These are phyloP conservation scores for Magnaporthales sp. DNA, from an alignment of 2,329 filamentous ascomycete species.

Conservation along the genomic window DNA sequence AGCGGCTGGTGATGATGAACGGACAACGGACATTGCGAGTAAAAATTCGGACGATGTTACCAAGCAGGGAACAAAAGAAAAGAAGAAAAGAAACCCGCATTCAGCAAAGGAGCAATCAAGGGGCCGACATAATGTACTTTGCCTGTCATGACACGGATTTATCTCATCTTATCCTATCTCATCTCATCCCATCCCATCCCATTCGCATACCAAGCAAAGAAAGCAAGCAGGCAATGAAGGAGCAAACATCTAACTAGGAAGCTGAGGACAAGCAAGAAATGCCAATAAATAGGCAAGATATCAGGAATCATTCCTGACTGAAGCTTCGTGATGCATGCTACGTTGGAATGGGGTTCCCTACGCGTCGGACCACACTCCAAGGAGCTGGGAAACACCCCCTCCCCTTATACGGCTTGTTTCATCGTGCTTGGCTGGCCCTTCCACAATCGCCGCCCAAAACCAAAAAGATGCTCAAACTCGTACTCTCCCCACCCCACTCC, in stretches of 20 bases:
- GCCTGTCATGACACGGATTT: not conserved
- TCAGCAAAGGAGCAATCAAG: not conserved
- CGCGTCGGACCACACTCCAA: not conserved
- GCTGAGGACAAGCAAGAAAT: no score
- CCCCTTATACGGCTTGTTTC: constrained; percentile 5
- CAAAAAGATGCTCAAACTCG: not conserved
- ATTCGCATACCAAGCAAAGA: not conserved
- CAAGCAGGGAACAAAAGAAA: not conserved
- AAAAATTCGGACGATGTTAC: not conserved
- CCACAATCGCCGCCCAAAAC: constrained; percentile 2
- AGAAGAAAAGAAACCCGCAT: not conserved
- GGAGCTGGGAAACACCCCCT: not conserved
- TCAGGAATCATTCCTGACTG: not conserved
- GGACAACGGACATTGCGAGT: not conserved
- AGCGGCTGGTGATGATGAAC: not conserved
- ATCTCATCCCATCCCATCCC: not conserved
- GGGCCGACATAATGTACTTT: not conserved
- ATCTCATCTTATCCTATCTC: not conserved
- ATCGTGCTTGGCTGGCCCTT: constrained; percentile 6
- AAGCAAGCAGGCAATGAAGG: not conserved
- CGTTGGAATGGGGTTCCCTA: not conserved
- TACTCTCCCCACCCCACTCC: constrained; percentile 2
- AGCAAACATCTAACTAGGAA: not conserved
- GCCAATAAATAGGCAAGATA: not conserved
- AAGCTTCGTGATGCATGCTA: not conserved